phyloP scores from a whole-genome alignment of 768 basidiomycete genomes.

The Mycena latifolia region DNA sequence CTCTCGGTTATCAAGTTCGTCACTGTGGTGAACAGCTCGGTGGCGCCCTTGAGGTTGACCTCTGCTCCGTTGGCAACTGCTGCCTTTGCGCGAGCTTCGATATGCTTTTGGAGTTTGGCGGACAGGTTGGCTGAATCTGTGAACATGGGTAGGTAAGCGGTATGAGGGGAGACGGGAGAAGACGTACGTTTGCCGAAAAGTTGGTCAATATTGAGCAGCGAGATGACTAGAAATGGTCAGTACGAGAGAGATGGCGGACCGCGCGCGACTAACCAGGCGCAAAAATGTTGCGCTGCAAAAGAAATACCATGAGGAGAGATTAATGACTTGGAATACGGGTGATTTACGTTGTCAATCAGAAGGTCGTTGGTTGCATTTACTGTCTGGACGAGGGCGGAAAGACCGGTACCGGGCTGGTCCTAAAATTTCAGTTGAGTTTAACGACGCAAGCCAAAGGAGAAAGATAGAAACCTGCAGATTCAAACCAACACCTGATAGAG shows the following conservation, averaged over 20 bases:
- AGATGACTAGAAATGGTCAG: constrained; percentile 15
- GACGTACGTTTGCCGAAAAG: constrained; percentile 24
- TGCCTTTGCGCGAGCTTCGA: constrained; percentile 19
- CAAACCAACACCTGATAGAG: constrained; percentile 49
- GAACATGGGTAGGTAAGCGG: not conserved
- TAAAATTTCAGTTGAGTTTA: constrained; percentile 27
- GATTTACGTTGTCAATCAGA: constrained; percentile 28
- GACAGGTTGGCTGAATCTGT: constrained; percentile 11
- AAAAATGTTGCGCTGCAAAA: constrained; percentile 25
- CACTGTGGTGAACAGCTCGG: constrained; percentile 12
- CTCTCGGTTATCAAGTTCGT: constrained; percentile 26
- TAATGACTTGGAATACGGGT: not conserved
- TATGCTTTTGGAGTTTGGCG: constrained; percentile 6
- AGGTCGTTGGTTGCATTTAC: constrained; percentile 15
- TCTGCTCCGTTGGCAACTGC: constrained; percentile 18
- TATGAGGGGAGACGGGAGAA: not conserved
- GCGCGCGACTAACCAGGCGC: constrained; percentile 14
- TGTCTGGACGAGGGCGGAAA: constrained; percentile 25
- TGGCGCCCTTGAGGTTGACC: constrained; percentile 20
- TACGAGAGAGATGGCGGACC: not conserved
- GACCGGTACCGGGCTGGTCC: constrained; percentile 40
- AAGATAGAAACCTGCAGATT: constrained; percentile 42
- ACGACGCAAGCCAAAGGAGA: not conserved
- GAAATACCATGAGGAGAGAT: not conserved
- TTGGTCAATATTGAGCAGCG: constrained; percentile 27